Evolutionary conservation across 768 basidiomycete genomes (phyloP), one percentile per base, ranked within the genome.

Genomic region (Russula abietina): DNA sequence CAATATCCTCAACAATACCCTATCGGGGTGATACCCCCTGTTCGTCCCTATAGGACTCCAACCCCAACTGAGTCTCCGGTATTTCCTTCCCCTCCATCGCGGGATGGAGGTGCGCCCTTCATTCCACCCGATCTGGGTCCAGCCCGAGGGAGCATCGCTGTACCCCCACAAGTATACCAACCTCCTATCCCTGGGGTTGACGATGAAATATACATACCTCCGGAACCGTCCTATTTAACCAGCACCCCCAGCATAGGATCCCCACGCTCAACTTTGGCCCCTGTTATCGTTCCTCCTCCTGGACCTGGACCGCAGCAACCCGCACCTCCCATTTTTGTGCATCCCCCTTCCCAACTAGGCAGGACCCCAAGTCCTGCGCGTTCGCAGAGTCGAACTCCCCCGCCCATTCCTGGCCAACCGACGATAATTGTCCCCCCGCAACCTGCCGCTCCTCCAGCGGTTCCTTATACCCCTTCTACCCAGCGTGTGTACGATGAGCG

Each of bases 151-250:
- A 56, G 61, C 8, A 0, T 30, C 10, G 19, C 24, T 26, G 30
- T 64, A 12, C 46, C 24, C 26, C 52, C 48, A n/a, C 56, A 3
- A 19, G 59, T 65, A 17, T 67, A 67, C 53, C 28, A 19, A 30
- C 66, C 66, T 24, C 66, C 60, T 9, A 22, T 61, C 43, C 66
- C 66, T 9, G 1, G 0, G 0, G 61, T 17, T 14, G 66, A 60
- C 0, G 53, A 52, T 0, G 60, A 52, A 0, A 3, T 33, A 4
- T 67, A 32, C 41, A 48, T 67, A 48, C 66, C 65, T n/a, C 38
- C 65, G 30, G 39, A 41, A 24, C 57, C 61, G 14, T 56, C 65
- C 11, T 41, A n/a, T 50, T 48, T 22, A 19, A n/a, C 41, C 22
- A 16, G 46, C 19, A 51, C 26, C 3, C 32, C 59, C 30, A 53